Percentiles rank a stretch among this genome's conserved stretches.
Conservation (phyloP, 140 eudicot genomes). For the Oenanthe javanica region DNA sequence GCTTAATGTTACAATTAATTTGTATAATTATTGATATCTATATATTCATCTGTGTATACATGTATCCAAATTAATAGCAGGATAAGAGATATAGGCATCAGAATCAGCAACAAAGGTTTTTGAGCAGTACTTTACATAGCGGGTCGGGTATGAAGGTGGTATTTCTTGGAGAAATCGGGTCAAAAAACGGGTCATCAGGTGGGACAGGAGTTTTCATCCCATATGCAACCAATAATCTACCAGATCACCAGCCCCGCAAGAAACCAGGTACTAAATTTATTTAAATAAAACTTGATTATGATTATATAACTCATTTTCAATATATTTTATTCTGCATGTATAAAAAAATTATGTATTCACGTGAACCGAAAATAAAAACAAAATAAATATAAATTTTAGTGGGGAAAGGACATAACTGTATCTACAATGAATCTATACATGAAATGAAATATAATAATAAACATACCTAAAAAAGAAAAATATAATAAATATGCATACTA, state of each 20-base stretch:
- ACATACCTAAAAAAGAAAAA: background rate
- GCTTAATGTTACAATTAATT: no score
- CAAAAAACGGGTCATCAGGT: slow-evolving; percentile 29
- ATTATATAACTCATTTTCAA: background rate
- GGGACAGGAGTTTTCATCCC: slow-evolving; percentile 79
- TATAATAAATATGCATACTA: background rate
- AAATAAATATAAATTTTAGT: background rate
- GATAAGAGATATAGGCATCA: background rate
- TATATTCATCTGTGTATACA: no score
- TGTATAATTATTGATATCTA: no score
- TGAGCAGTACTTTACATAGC: background rate
- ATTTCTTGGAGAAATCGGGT: slow-evolving; percentile 54
- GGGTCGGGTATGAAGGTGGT: slow-evolving; percentile 16
- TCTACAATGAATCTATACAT: background rate
- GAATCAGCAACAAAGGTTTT: background rate
- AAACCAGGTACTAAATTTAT: slow-evolving; percentile 31
- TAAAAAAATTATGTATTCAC: background rate
- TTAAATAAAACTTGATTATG: background rate
- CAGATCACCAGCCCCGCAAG: slow-evolving; percentile 33
- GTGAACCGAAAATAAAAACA: background rate
- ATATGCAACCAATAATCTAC: slow-evolving; percentile 27
- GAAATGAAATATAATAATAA: background rate
- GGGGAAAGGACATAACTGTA: background rate
- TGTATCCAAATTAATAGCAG: background rate
- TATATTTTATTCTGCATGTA: background rate